A percentile compares a stretch with the other conserved stretches of the same genome.
Evolutionary conservation across 495 filamentous ascomycete genomes (phyloP).

Genomic region (Penicillium chermesinum): DNA sequence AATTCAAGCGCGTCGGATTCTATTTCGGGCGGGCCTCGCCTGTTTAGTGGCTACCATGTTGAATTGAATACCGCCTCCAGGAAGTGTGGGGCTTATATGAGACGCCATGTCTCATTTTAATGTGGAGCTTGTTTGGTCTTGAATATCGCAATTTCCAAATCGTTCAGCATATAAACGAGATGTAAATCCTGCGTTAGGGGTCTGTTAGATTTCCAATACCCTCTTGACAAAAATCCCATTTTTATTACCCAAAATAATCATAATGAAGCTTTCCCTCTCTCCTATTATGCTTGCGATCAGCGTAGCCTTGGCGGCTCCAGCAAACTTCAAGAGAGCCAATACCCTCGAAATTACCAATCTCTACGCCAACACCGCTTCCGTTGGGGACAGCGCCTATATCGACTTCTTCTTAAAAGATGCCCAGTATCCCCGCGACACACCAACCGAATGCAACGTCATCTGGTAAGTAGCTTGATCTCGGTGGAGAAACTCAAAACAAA

Average conservation of each 20-base stretch:
- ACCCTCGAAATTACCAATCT: slow-evolving; percentile 20
- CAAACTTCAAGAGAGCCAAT: slow-evolving; percentile 3
- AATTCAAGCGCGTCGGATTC: too few species aligned
- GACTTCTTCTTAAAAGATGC: slow-evolving; percentile 20
- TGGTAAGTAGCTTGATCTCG: slow-evolving; percentile 12
- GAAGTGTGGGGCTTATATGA: not conserved
- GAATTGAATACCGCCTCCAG: too few species aligned
- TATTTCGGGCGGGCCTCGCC: too few species aligned
- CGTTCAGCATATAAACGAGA: not conserved
- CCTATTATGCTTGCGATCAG: slow-evolving; percentile 16
- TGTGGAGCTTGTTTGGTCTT: not conserved
- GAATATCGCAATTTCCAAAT: not conserved
- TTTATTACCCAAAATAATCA: slow-evolving; percentile 3
- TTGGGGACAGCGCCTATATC: slow-evolving; percentile 11
- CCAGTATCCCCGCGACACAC: slow-evolving; percentile 26
- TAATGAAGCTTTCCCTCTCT: slow-evolving; percentile 17
- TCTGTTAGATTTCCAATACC: too few species aligned
- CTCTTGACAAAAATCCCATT: not conserved
- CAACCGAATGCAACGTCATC: slow-evolving; percentile 23
- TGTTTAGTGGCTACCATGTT: too few species aligned
- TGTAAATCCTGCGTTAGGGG: too few species aligned
- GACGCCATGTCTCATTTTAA: not conserved
- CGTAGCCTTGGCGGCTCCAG: slow-evolving; percentile 17
- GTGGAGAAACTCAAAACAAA: not conserved
- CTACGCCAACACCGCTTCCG: slow-evolving; percentile 1